These are phyloP conservation scores for Trifolium pratense DNA, from an alignment of 306 rosid species.

Conservation along the genomic window DNA sequence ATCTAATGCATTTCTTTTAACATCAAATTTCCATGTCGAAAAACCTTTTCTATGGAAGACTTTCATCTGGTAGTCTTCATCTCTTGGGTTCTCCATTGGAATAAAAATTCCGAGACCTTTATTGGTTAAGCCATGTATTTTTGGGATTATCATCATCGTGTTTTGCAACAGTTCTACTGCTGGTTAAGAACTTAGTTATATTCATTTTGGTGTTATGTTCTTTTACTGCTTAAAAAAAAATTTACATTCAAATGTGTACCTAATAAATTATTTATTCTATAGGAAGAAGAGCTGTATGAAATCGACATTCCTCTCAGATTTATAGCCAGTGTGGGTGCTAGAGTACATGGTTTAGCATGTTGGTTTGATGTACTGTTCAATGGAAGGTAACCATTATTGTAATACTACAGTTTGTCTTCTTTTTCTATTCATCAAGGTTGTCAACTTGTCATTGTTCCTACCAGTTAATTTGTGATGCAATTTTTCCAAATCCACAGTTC, in stretches of 20 bases:
- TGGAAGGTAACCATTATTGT: slow-evolving; percentile 70
- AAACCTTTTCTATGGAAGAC: not conserved
- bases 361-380: slow-evolving; percentile 95
- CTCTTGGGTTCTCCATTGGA: slow-evolving; percentile 9
- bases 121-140: not conserved
- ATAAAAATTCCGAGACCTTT: not conserved
- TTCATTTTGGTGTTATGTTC: slow-evolving; percentile 3
- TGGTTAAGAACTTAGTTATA: slow-evolving; percentile 6
- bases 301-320: slow-evolving; percentile 85
- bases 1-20: slow-evolving; percentile 18
- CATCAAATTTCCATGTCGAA: not conserved
- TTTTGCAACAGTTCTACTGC: not conserved
- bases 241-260: not conserved
- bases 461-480: slow-evolving; percentile 16
- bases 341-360: slow-evolving; percentile 97
- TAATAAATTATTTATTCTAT: slow-evolving; percentile 28
- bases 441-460: not conserved
- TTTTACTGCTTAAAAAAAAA: slow-evolving; percentile 21
- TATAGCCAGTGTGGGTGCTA: slow-evolving; percentile 73
- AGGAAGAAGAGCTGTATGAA: slow-evolving; percentile 94
- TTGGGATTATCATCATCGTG: not conserved
- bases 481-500: slow-evolving; percentile 58
- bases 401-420: slow-evolving; percentile 9
- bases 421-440: slow-evolving; percentile 21
- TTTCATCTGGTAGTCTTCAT: not conserved